Base-by-base conservation (phyloP, 805 yeast genomes). In the Monosporozyma unispora region DNA sequence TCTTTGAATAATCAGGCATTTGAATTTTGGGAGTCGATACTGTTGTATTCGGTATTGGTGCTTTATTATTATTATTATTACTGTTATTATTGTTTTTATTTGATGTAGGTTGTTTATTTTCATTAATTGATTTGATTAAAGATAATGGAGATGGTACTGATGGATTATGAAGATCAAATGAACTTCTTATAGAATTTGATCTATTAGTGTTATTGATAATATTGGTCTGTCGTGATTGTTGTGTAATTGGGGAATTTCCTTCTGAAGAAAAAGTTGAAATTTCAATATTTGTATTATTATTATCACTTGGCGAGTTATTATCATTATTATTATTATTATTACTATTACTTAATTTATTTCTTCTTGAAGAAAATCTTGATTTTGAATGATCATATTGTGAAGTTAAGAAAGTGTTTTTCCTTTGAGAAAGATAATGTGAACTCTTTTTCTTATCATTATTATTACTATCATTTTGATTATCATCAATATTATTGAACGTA, bases 371-470 rank as follows among this genome's bases (percentile, higher is more conserved):
- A 44, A 61, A 62, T 45, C 68, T 58, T 9, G 64, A 60, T 45
- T 60, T 62, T 14, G 60, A 56, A 48, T 59, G 55, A 46, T 62
- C 67, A 42, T 66, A 63, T 50, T 66, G 70, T 18, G 66, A 63
- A 1, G 63, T 59, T 44, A 64, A 48, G 39, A 62, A 59, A 25
- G 55, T 61, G 43, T 61, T 63, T 44, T 59, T 57, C 45, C 66
- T 54, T 50, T 62, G 63, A 0, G 66, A 57, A 39, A 64, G 47
- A 31, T 57, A 61, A 51, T 60, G 65, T 18, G 60, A 40, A 21
- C 47, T 50, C 16, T 52, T 51, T 25, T 47, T 49, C 4, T 28
- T 11, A 12, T 47, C 44, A 29, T 55, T 52, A 18, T 51, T 44
- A 21, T 49, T 45, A 16, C 48, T 38, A 35, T 48, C 47, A 14